Percentiles rank a stretch among this genome's conserved stretches.
Conservation (phyloP, 352 stramenopile species). For the Phytophthora idaei region DNA sequence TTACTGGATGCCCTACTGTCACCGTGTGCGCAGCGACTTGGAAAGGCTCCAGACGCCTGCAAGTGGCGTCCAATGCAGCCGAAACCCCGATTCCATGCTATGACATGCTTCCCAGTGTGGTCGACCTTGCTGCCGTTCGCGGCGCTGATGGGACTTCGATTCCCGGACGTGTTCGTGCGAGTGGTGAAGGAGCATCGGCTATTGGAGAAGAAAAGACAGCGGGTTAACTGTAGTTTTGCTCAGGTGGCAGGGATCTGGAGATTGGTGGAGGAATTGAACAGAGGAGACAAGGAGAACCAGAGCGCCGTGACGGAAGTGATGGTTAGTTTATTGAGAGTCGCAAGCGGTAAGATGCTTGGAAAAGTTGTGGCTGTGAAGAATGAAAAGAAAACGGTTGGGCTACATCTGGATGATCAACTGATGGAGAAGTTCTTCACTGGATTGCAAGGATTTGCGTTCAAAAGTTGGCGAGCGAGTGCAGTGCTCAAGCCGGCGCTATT, state of each 20-base stretch:
- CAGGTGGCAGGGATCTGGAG: slow-evolving; percentile 64
- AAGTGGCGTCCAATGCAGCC: slow-evolving; percentile 43
- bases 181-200: slow-evolving; percentile 26
- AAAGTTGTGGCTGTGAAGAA: slow-evolving; percentile 1
- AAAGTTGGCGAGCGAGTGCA: slow-evolving; percentile 38
- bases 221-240: slow-evolving; percentile 63
- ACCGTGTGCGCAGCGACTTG: slow-evolving; percentile 38
- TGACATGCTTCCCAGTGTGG: slow-evolving; percentile 68
- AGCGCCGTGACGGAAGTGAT: slow-evolving; percentile 23
- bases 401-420: slow-evolving; percentile 56
- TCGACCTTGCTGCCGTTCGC: slow-evolving; percentile 62
- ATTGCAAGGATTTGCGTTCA: slow-evolving; percentile 63
- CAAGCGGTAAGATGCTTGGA: slow-evolving; percentile 31
- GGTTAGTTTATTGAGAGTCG: slow-evolving; percentile 38
- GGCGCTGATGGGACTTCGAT: slow-evolving; percentile 42
- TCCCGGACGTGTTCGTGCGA: slow-evolving; percentile 29
- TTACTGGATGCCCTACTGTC: slow-evolving; percentile 60
- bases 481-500: slow-evolving; percentile 38
- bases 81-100: slow-evolving; percentile 66
- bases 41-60: slow-evolving; percentile 35
- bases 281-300: slow-evolving; percentile 21
- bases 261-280: slow-evolving; percentile 51
- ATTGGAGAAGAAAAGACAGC: slow-evolving; percentile 6
- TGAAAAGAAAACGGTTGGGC: slow-evolving; percentile 4
- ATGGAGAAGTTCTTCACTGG: slow-evolving; percentile 65